These are phyloP conservation scores for Hypoxylon rubiginosum DNA, from an alignment of 2,329 filamentous ascomycete genomes.

Conservation along the genomic window DNA sequence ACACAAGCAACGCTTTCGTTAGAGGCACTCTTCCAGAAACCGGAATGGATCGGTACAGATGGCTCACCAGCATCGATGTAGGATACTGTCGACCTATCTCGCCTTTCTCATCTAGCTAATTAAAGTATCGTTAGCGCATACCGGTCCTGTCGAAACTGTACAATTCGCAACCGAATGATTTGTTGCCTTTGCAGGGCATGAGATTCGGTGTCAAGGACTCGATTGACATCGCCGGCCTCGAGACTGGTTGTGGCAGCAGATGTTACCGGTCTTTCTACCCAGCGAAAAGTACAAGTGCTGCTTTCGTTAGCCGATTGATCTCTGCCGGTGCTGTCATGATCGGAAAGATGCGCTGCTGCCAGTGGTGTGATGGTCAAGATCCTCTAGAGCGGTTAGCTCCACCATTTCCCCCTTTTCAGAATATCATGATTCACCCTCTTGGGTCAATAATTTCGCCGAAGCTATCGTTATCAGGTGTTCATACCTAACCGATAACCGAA, in stretches of 20 bases:
- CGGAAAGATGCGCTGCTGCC: slow-evolving; percentile 40
- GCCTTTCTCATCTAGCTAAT: neutral
- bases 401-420: neutral
- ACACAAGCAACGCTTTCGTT: slow-evolving; percentile 36
- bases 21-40: slow-evolving; percentile 19
- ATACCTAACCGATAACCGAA: neutral
- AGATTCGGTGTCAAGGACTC: slow-evolving; percentile 42
- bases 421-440: neutral
- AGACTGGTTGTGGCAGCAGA: slow-evolving; percentile 38
- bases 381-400: slow-evolving; percentile 33
- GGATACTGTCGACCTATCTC: neutral
- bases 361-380: slow-evolving; percentile 42
- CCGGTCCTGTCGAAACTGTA: slow-evolving; percentile 40
- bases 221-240: slow-evolving; percentile 36
- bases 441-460: too few species aligned
- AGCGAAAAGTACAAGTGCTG: slow-evolving; percentile 12
- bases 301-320: slow-evolving; percentile 31
- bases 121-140: slow-evolving; percentile 19
- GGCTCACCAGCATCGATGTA: slow-evolving; percentile 29
- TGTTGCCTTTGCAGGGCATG: slow-evolving; percentile 29
- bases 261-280: slow-evolving; percentile 32
- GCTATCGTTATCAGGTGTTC: neutral
- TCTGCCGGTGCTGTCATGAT: slow-evolving; percentile 42
- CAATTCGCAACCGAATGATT: neutral
- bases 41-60: slow-evolving; percentile 17